Percentiles rank a stretch among this genome's conserved stretches.
phyloP scores from a whole-genome alignment of 2,329 filamentous ascomycete genomes.

The Colletotrichum sp. region DNA sequence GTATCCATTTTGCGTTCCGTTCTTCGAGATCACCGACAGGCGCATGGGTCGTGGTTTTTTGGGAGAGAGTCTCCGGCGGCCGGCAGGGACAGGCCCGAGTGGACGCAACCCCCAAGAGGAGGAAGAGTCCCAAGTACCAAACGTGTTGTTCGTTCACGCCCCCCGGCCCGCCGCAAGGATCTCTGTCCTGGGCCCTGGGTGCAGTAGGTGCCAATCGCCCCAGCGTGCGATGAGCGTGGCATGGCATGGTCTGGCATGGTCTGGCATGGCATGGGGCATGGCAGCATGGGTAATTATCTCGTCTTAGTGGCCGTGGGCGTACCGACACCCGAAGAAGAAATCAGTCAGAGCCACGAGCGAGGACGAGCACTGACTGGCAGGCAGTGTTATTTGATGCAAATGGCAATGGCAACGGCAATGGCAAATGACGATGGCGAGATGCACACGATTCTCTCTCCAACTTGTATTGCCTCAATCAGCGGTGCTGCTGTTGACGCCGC shows the following conservation, averaged over 20 bases:
- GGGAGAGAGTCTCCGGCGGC: not conserved
- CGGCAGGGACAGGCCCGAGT: slow-evolving; percentile 20
- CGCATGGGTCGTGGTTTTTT: slow-evolving; percentile 16
- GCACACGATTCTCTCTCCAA: not conserved
- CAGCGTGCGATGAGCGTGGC: slow-evolving; percentile 18
- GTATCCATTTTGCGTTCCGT: slow-evolving; percentile 18
- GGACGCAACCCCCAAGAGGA: not conserved
- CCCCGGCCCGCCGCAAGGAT: slow-evolving; percentile 11
- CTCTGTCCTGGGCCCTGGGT: not conserved
- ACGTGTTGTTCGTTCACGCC: slow-evolving; percentile 13
- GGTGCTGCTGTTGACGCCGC: not conserved
- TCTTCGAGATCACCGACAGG: slow-evolving; percentile 21
- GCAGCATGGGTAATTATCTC: slow-evolving; percentile 13
- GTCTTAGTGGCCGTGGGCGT: not conserved
- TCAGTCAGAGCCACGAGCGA: not conserved
- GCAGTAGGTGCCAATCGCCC: slow-evolving; percentile 8
- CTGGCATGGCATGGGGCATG: not conserved
- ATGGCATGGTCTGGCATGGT: slow-evolving; percentile 12
- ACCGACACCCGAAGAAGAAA: not conserved
- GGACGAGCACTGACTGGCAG: not conserved
- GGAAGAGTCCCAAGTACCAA: not conserved
- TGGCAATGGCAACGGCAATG: slow-evolving; percentile 1
- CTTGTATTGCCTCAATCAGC: not conserved
- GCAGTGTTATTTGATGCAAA: not conserved
- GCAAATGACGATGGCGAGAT: not conserved